A percentile compares a stretch with the other conserved stretches of the same genome.
Conservation (phyloP, 1,284 basidiomycete genomes). For the Caloboletus inedulis region DNA sequence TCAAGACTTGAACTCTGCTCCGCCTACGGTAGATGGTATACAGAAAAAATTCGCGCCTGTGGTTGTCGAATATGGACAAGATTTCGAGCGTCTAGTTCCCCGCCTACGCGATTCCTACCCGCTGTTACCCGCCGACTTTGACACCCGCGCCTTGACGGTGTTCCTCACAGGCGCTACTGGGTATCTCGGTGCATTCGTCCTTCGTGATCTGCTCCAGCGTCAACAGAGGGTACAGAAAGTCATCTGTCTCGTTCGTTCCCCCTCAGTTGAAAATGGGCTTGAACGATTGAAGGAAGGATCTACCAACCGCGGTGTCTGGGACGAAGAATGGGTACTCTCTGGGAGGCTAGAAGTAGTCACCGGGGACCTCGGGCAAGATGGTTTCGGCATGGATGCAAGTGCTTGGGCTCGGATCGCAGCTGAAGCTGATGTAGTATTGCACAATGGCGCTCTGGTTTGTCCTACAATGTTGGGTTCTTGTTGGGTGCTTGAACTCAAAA, state of each 20-base stretch:
- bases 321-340: conserved; percentile 77
- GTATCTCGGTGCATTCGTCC: conserved; percentile 93
- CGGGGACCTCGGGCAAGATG: conserved; percentile 82
- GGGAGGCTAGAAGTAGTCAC: conserved; percentile 78
- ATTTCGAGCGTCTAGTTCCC: conserved; percentile 66
- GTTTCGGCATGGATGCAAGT: conserved; percentile 70
- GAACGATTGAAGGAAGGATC: conserved; percentile 74
- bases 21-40: conserved; percentile 18
- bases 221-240: conserved; percentile 75
- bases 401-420: conserved; percentile 69
- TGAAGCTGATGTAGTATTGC: conserved; percentile 85
- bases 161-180: conserved; percentile 98
- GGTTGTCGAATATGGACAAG: conserved; percentile 71
- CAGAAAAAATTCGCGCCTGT: conserved; percentile 21
- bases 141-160: conserved; percentile 61
- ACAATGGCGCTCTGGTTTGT: conserved; percentile 93
- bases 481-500: not conserved
- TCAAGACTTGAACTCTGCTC: conserved; percentile 33
- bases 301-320: conserved; percentile 89
- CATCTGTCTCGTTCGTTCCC: conserved; percentile 85
- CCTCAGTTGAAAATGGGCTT: conserved; percentile 62
- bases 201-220: conserved; percentile 76
- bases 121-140: conserved; percentile 51
- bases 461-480: not conserved
- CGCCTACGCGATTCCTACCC: conserved; percentile 63